Percentiles rank a stretch among this genome's conserved stretches.
phyloP scores from a whole-genome alignment of 345 rosid genomes.

The Lepidium sativum region DNA sequence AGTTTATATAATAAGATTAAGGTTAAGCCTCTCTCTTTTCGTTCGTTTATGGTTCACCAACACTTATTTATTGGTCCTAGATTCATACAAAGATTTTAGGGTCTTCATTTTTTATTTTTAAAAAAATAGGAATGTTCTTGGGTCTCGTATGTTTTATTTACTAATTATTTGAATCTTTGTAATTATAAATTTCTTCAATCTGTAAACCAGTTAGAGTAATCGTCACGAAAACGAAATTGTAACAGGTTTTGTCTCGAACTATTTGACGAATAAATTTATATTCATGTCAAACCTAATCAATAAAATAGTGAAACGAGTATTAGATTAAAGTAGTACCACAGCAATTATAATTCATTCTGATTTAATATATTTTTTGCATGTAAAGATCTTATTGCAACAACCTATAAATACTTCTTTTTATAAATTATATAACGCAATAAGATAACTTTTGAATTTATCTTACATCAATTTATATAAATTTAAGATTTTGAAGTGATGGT shows the following conservation, averaged over 20 bases:
- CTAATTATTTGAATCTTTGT: neutral
- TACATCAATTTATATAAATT: neutral
- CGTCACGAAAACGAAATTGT: neutral
- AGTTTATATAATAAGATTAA: conserved; percentile 27
- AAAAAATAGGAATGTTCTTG: neutral
- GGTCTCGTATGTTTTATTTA: neutral
- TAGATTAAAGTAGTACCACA: neutral
- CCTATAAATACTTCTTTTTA: neutral
- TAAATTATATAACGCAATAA: neutral
- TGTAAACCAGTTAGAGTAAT: neutral
- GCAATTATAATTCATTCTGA: neutral
- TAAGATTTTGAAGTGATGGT: neutral
- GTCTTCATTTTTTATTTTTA: neutral
- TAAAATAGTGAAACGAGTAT: neutral
- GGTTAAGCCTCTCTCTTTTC: conserved; percentile 21
- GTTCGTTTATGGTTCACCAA: conserved; percentile 30
- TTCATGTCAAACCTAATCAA: neutral
- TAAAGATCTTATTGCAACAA: conserved; percentile 12
- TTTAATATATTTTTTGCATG: neutral
- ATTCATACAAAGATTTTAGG: conserved; percentile 27
- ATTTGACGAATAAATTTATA: neutral
- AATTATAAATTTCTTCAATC: neutral
- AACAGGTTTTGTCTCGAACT: neutral
- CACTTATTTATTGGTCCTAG: conserved; percentile 16
- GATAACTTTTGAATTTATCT: neutral